Percentiles rank a stretch among this genome's conserved stretches.
These are phyloP conservation scores for Aspergillus sp. DNA, from an alignment of 2,329 filamentous ascomycete genomes.

Conservation along the genomic window DNA sequence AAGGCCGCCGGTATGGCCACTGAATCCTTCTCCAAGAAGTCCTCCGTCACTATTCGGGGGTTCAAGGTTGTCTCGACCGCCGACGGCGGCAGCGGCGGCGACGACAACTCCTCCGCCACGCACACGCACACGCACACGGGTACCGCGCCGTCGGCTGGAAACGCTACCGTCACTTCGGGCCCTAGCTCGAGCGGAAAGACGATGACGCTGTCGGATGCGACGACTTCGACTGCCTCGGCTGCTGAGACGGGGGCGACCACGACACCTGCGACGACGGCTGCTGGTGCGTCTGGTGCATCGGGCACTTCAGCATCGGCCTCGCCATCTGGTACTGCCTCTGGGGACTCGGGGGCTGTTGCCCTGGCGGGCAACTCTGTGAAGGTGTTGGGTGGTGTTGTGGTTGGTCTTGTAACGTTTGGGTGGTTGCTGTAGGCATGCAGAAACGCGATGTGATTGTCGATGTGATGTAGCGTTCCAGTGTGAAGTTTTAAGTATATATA, in stretches of 20 bases:
- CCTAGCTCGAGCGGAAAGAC: too few species aligned
- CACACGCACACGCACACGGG: neutral
- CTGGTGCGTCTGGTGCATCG: neutral
- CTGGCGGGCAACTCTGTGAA: neutral
- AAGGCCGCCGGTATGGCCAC: conserved; percentile 7
- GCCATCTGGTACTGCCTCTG: neutral
- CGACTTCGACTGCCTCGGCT: neutral
- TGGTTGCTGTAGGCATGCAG: neutral
- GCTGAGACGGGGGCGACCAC: neutral
- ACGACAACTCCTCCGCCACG: neutral
- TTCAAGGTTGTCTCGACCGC: conserved; percentile 8
- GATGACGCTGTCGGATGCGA: neutral
- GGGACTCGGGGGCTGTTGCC: too few species aligned
- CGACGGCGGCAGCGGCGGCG: neutral
- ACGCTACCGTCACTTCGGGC: too few species aligned
- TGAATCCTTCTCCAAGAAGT: conserved; percentile 4
- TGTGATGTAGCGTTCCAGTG: neutral
- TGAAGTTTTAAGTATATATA: too few species aligned
- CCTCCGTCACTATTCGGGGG: conserved; percentile 3
- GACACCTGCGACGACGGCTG: neutral
- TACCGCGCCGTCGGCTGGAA: neutral
- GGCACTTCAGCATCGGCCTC: neutral
- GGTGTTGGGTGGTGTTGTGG: neutral
- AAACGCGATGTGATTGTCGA: neutral
- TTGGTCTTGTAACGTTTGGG: neutral